Percentiles rank a stretch among this genome's conserved stretches.
phyloP scores from a whole-genome alignment of 768 basidiomycete species.

The Amanita exitialis region DNA sequence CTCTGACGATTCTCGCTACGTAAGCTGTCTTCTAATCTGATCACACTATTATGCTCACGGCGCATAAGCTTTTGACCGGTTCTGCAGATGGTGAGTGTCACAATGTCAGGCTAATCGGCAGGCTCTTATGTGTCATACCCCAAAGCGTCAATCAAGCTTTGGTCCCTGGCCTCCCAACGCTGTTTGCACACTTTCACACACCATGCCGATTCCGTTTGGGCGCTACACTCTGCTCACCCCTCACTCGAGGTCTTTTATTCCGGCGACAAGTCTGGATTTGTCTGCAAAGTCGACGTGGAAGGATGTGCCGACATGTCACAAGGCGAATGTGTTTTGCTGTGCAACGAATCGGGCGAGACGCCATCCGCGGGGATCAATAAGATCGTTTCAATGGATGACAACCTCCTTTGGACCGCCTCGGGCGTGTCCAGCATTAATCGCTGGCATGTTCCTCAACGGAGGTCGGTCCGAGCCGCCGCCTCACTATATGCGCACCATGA shows the following conservation, averaged over 20 bases:
- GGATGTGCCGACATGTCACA: slow-evolving; percentile 72
- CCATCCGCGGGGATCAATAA: slow-evolving; percentile 46
- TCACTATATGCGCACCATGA: slow-evolving; percentile 15
- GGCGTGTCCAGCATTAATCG: slow-evolving; percentile 73
- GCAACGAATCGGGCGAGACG: slow-evolving; percentile 41
- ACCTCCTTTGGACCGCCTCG: slow-evolving; percentile 83
- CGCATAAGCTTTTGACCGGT: slow-evolving; percentile 62
- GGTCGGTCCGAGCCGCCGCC: slow-evolving; percentile 23
- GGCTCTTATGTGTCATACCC: neutral
- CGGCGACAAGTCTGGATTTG: slow-evolving; percentile 83
- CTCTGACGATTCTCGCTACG: slow-evolving; percentile 86
- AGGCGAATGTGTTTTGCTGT: slow-evolving; percentile 82
- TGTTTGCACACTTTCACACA: slow-evolving; percentile 95
- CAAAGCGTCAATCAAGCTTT: slow-evolving; percentile 77
- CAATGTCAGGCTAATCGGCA: neutral
- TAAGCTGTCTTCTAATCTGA: slow-evolving; percentile 27
- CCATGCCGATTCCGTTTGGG: slow-evolving; percentile 93
- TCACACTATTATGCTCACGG: slow-evolving; percentile 2
- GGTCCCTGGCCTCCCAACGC: slow-evolving; percentile 83
- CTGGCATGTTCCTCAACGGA: slow-evolving; percentile 62
- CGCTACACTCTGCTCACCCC: slow-evolving; percentile 80
- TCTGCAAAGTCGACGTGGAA: slow-evolving; percentile 89
- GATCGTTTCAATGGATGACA: slow-evolving; percentile 69
- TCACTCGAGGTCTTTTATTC: slow-evolving; percentile 87
- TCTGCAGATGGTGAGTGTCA: slow-evolving; percentile 57